Evolutionary conservation across 1,139 yeast genomes (phyloP).

Genomic region (Meyerozyma elateridarum): DNA sequence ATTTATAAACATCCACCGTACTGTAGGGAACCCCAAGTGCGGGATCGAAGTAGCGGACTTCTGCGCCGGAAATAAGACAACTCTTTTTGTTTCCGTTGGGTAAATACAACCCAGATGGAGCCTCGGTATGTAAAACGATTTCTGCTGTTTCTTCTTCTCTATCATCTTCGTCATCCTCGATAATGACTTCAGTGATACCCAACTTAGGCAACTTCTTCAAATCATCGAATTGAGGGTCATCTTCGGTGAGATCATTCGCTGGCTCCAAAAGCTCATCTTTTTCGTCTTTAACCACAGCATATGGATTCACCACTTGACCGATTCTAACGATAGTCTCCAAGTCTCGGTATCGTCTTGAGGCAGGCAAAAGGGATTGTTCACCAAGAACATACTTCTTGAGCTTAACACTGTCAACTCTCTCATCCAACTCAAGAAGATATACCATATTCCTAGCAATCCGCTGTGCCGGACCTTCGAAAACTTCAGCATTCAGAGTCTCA

Average conservation of each 20-base stretch:
- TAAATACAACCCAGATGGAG: constrained; percentile 68
- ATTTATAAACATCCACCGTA: constrained; percentile 71
- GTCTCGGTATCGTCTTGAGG: constrained; percentile 49
- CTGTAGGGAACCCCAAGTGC: constrained; percentile 80
- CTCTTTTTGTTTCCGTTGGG: constrained; percentile 67
- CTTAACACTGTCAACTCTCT: constrained; percentile 18
- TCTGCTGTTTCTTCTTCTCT: constrained; percentile 38
- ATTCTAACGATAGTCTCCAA: constrained; percentile 52
- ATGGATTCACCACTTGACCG: constrained; percentile 41
- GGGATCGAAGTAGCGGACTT: constrained; percentile 85
- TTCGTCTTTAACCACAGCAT: constrained; percentile 32
- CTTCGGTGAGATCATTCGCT: constrained; percentile 32
- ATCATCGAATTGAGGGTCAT: constrained; percentile 42
- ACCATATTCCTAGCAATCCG: constrained; percentile 49
- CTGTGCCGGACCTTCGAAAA: constrained; percentile 64
- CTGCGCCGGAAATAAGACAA: constrained; percentile 75
- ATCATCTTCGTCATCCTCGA: constrained; percentile 39
- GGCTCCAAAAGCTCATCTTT: constrained; percentile 33
- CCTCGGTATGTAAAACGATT: constrained; percentile 55
- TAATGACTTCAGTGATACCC: constrained; percentile 54
- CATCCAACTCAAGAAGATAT: constrained; percentile 44
- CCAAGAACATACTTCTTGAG: constrained; percentile 56
- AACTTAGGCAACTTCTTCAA: constrained; percentile 57
- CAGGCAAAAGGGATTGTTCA: constrained; percentile 48
- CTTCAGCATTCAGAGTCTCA: constrained; percentile 9